Conservation (phyloP, 2,329 filamentous ascomycete species). For the Fusarium solani-melongenae region DNA sequence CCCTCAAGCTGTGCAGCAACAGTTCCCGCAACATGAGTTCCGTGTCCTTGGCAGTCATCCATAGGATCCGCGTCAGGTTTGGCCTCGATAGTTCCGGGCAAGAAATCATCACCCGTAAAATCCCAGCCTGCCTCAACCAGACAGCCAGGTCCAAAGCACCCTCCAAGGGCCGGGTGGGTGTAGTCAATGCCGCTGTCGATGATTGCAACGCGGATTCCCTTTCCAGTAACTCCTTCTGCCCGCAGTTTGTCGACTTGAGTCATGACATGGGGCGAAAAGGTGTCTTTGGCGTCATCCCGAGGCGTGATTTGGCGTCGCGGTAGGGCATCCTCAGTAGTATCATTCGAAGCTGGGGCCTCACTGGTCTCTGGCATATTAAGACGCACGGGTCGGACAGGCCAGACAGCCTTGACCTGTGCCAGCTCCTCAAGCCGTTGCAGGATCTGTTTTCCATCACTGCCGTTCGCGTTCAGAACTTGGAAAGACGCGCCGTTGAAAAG, state of each 20-base stretch:
- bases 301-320: neutral
- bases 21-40: constrained; percentile 68
- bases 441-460: neutral
- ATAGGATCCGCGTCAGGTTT: constrained; percentile 55
- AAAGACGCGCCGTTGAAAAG: neutral
- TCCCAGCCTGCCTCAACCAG: constrained; percentile 66
- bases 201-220: constrained; percentile 60
- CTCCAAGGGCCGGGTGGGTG: constrained; percentile 69
- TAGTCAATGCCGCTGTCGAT: constrained; percentile 68
- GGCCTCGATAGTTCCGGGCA: neutral
- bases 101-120: constrained; percentile 63
- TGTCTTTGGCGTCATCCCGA: neutral
- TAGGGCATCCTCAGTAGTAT: neutral
- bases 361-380: neutral
- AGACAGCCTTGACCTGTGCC: neutral
- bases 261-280: constrained; percentile 56
- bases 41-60: constrained; percentile 63
- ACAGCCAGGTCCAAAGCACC: constrained; percentile 68
- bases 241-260: constrained; percentile 63
- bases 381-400: neutral
- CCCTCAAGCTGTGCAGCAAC: constrained; percentile 64
- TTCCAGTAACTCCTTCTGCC: constrained; percentile 56
- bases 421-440: neutral
- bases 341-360: neutral
- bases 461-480: neutral